Base-by-base conservation (phyloP, 495 filamentous ascomycete genomes). In the Daldinia loculata region DNA sequence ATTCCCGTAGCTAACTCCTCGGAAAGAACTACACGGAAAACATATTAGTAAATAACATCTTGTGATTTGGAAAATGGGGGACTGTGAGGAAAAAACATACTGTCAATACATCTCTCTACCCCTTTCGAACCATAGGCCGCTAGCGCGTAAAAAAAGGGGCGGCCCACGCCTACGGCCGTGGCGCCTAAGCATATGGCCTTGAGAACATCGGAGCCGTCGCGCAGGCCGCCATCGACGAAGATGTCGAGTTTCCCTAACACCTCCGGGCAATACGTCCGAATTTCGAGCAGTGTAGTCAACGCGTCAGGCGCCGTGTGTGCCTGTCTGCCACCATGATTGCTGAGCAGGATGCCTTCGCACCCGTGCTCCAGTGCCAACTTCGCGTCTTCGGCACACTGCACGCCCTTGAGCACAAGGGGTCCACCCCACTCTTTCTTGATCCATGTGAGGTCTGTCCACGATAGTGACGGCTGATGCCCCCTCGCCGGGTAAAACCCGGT, bases 361-460 rank as follows among this genome's bases (percentile, higher is more conserved):
- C 92, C 93, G 39, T 76, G 70, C 63, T 92, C 88, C 63, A 92
- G 85, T 48, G 93, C 93, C 36, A 83, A 86, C 55, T 93, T 82
- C 19, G 94, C 93, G 70, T 97, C 93, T 72, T 97, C 93, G 15
- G 94, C 90, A 61, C 91, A 82, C 80, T 95, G 93, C 5, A 97
- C 91, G 59, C 93, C 93, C 82, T 96, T 96, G 51, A 95, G 87
- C 19, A 94, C 81, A 63, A 96, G 90, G 8, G 93, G 93, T 87
- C 94, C 93, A 61, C 88, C 91, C 61, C 93, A 96, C 69, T 93
- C 89, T 24, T 82, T 84, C 68, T 87, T 80, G 81, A 96, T 94
- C 91, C 91, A 95, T n/a, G 89, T 88, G 53, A 96, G 89, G 75
- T 95, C 93, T 63, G 90, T 90, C 93, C 93, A 97, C 50, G 84